Percentiles rank a stretch among this genome's conserved stretches.
Evolutionary conservation across 306 rosid species (phyloP).

Genomic region (Cucumis hystrix): DNA sequence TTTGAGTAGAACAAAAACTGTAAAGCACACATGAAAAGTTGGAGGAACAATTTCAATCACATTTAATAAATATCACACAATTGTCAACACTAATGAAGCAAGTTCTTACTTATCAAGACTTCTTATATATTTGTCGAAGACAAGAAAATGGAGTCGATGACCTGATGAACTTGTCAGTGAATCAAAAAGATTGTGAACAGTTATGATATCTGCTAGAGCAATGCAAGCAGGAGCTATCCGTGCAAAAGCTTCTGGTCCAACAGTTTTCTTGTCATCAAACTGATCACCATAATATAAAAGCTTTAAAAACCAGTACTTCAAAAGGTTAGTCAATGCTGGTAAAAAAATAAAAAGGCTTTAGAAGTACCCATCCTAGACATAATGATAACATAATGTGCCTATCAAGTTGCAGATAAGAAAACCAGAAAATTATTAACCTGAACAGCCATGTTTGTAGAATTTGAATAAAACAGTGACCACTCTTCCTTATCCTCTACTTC

Average conservation of each 20-base stretch:
- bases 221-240: conserved; percentile 76
- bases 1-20: neutral
- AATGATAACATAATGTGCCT: neutral
- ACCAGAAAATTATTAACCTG: conserved; percentile 37
- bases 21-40: neutral
- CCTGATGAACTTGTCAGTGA: conserved; percentile 56
- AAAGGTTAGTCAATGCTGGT: neutral
- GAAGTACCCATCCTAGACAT: conserved; percentile 8
- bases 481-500: conserved; percentile 51
- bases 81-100: conserved; percentile 10
- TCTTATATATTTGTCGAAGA: conserved; percentile 70
- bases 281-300: conserved; percentile 7
- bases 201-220: conserved; percentile 66
- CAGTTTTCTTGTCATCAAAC: conserved; percentile 76
- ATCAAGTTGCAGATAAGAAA: conserved; percentile 6
- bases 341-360: neutral
- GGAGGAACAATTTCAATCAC: neutral
- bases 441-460: conserved; percentile 69
- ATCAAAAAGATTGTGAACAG: conserved; percentile 65
- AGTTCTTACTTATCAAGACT: conserved; percentile 58
- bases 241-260: conserved; percentile 79
- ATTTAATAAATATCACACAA: neutral
- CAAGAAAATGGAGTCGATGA: conserved; percentile 68
- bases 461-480: conserved; percentile 68
- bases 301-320: neutral